Percentiles rank a stretch among this genome's conserved stretches.
Conservation (phyloP, 768 basidiomycete genomes). For the Pulveroboletus ravenelii region DNA sequence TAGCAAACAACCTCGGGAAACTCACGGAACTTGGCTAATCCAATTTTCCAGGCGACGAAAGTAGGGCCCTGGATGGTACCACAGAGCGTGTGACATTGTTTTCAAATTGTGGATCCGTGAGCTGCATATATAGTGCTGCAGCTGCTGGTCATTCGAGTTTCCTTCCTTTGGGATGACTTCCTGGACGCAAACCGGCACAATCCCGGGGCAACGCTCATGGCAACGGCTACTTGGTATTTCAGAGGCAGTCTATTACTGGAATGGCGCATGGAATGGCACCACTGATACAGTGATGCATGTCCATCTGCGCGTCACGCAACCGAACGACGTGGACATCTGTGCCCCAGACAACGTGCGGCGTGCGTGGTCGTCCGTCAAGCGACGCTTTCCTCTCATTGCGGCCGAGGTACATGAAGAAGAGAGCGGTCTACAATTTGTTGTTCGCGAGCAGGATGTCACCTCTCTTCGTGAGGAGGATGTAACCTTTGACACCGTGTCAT, state of each 20-base stretch:
- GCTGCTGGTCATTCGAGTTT: neutral
- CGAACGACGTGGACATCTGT: conserved; percentile 15
- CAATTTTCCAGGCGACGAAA: neutral
- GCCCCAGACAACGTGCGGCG: conserved; percentile 31
- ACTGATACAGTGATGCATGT: conserved; percentile 40
- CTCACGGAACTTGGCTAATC: neutral
- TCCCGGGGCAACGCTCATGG: conserved; percentile 1
- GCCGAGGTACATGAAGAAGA: conserved; percentile 8
- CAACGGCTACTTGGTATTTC: conserved; percentile 30
- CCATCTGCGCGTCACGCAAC: conserved; percentile 22
- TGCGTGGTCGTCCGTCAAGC: conserved; percentile 46
- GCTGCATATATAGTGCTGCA: neutral
- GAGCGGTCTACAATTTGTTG: conserved; percentile 33
- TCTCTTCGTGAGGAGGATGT: conserved; percentile 34
- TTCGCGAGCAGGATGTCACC: conserved; percentile 32
- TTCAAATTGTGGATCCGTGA: neutral
- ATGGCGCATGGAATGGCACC: conserved; percentile 37
- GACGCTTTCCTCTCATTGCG: conserved; percentile 46
- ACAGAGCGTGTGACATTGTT: neutral
- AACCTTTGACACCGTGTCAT: conserved; percentile 30
- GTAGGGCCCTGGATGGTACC: neutral
- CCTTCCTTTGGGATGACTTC: neutral
- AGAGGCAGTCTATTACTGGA: conserved; percentile 34
- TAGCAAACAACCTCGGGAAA: neutral
- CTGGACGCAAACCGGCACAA: conserved; percentile 1